Base-by-base conservation (phyloP, 805 yeast species). In the Wickerhamomyces kurtzmanii region DNA sequence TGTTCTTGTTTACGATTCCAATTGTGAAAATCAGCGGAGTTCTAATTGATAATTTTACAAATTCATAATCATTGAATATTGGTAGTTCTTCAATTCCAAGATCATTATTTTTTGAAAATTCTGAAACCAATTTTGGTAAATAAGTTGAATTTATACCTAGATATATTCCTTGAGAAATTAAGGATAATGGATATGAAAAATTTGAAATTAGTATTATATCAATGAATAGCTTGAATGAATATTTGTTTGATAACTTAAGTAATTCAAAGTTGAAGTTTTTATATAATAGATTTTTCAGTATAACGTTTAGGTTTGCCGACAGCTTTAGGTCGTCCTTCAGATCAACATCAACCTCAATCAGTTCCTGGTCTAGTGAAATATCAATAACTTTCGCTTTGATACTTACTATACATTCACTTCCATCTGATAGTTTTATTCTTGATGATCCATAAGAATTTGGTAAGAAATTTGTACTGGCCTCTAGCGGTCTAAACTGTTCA, bases 401-500 rank as follows among this genome's bases (percentile, higher is more conserved):
- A 45, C 96, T 91, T 5, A 85, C 89, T 19, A 91, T 78, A 43
- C 95, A 85, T 54, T 91, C 97, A 36, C 85, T 73, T 14, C 98
- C 97, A 52, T 89, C 97, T 27, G 81, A 68, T 19, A 85, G 68
- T 38, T 86, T 68, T 12, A 89, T 71, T 56, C 94, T 68, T 1
- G 96, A 80, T 3, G 96, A 86, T 10, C 98, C 98, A 55, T 89
- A 84, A 4, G 96, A 81, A 28, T 77, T 71, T 1, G 94, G 91
- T 33, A 91, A 62, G 42, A 89, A 80, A 27, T 78, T 78, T 6
- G 83, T 74, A 10, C 73, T 74, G 4, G 94, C 82, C 45, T 85
- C 93, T 26, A 91, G 54, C 0, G 96, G 95, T 39, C 96, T 67
- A 46, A 82, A 81, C 51, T 86, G 96, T 33, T 66, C 59, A 10